A percentile compares a stretch with the other conserved stretches of the same genome.
These are phyloP conservation scores for Termitomyces sp. DNA, from an alignment of 768 basidiomycete species.

Conservation along the genomic window DNA sequence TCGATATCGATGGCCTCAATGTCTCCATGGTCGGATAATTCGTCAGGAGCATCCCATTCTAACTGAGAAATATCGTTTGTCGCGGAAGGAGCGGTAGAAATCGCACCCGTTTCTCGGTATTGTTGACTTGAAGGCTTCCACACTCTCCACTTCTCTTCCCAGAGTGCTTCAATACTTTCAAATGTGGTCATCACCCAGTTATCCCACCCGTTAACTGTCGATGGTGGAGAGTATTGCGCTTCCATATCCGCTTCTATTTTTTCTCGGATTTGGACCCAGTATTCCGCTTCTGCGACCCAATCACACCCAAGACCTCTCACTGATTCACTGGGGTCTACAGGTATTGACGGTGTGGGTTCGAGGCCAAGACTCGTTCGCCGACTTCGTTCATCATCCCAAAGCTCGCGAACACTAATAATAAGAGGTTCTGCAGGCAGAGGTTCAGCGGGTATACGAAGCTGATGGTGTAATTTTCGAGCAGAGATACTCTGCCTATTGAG, in stretches of 20 bases:
- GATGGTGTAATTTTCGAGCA: conserved; percentile 57
- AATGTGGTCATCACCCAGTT: conserved; percentile 81
- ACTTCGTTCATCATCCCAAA: conserved; percentile 94
- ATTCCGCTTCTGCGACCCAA: conserved; percentile 70
- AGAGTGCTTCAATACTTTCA: conserved; percentile 83
- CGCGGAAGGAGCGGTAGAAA: background rate
- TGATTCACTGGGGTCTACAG: conserved; percentile 61
- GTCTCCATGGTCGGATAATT: conserved; percentile 10
- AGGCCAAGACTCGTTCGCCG: conserved; percentile 65
- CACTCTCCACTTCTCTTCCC: conserved; percentile 56
- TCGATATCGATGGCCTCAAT: conserved; percentile 39
- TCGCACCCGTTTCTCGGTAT: background rate
- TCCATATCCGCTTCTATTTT: conserved; percentile 47
- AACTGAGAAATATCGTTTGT: background rate
- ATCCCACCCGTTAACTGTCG: conserved; percentile 47
- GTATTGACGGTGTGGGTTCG: conserved; percentile 66
- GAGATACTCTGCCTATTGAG: conserved; percentile 69
- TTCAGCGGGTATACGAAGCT: conserved; percentile 62
- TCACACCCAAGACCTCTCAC: conserved; percentile 49
- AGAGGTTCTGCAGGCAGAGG: conserved; percentile 59
- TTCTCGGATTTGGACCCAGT: conserved; percentile 66
- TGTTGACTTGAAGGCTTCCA: conserved; percentile 44
- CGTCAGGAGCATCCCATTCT: conserved; percentile 3
- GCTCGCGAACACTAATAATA: conserved; percentile 82
- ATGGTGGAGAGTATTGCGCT: conserved; percentile 7